Percentiles rank a stretch among this genome's conserved stretches.
Evolutionary conservation across 495 filamentous ascomycete species (phyloP).

Genomic region (Penicillium macrosclerotiorum): DNA sequence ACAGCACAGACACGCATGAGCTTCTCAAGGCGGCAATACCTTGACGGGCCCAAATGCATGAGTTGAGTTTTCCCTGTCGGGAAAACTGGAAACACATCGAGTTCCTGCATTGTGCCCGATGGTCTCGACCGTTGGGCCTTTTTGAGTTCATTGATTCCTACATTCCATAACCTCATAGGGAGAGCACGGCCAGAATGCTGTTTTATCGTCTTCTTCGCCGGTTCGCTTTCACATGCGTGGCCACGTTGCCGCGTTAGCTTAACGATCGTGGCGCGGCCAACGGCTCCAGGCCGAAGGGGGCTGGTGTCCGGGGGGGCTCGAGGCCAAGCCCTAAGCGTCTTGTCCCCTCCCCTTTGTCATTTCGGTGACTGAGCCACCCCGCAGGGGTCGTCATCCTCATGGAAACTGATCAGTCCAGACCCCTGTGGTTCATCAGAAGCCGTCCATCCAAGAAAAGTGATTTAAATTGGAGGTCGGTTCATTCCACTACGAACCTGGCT

Average conservation of each 20-base stretch:
- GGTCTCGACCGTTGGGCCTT: no score
- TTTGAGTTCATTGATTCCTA: no score
- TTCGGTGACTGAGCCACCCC: slow-evolving; percentile 7
- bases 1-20: neutral
- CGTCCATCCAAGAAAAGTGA: neutral
- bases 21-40: neutral
- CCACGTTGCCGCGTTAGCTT: neutral
- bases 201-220: neutral
- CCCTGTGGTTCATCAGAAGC: neutral
- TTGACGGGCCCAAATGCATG: neutral
- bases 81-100: slow-evolving; percentile 1
- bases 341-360: neutral
- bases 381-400: slow-evolving; percentile 5
- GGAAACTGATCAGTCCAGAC: neutral
- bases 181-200: no score
- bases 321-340: neutral
- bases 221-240: slow-evolving; percentile 11
- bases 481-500: no score
- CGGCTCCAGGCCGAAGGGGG: neutral
- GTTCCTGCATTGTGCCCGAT: slow-evolving; percentile 8
- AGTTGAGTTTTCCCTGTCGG: neutral
- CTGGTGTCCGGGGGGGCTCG: neutral
- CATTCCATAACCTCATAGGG: no score
- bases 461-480: neutral
- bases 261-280: neutral